These are phyloP conservation scores for Candida maris DNA, from an alignment of 805 yeast genomes.

Conservation along the genomic window DNA sequence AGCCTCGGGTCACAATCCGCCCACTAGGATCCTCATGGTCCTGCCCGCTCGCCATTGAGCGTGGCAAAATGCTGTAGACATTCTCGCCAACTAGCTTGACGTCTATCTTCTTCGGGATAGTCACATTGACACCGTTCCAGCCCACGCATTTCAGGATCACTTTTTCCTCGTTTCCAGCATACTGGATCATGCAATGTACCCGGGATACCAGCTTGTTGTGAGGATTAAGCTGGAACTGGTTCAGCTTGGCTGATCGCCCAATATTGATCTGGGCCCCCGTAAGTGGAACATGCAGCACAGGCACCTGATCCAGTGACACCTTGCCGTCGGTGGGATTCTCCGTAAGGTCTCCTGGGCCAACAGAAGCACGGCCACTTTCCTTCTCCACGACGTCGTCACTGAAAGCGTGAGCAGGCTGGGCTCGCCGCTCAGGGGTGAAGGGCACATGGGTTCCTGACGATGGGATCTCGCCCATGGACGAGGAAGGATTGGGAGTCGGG, in stretches of 20 bases:
- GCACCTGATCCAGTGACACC: conserved; percentile 35
- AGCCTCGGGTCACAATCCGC: conserved; percentile 40
- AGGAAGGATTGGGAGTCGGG: conserved; percentile 75
- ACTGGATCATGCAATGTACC: conserved; percentile 54
- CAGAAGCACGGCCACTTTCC: neutral
- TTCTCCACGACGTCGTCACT: conserved; percentile 2
- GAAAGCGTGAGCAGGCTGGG: too few species aligned
- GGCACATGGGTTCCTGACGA: conserved; percentile 11
- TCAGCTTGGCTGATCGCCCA: conserved; percentile 67
- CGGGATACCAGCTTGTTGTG: conserved; percentile 62
- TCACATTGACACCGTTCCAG: conserved; percentile 71
- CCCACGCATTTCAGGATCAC: conserved; percentile 71
- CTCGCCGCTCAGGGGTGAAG: neutral
- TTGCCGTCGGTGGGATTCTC: conserved; percentile 27
- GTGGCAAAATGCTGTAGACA: conserved; percentile 15
- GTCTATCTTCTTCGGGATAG: conserved; percentile 48
- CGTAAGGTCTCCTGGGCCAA: conserved; percentile 13
- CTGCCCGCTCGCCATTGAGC: conserved; percentile 4
- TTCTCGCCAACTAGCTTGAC: conserved; percentile 23
- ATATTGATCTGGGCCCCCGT: conserved; percentile 40
- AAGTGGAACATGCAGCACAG: conserved; percentile 38
- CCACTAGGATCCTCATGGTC: conserved; percentile 7
- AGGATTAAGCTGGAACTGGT: conserved; percentile 47
- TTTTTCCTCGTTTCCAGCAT: conserved; percentile 35
- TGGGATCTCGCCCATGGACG: conserved; percentile 39